These are phyloP conservation scores for Mucor velutinosus DNA, from an alignment of 371 early-diverging fungal genomes.

Conservation along the genomic window DNA sequence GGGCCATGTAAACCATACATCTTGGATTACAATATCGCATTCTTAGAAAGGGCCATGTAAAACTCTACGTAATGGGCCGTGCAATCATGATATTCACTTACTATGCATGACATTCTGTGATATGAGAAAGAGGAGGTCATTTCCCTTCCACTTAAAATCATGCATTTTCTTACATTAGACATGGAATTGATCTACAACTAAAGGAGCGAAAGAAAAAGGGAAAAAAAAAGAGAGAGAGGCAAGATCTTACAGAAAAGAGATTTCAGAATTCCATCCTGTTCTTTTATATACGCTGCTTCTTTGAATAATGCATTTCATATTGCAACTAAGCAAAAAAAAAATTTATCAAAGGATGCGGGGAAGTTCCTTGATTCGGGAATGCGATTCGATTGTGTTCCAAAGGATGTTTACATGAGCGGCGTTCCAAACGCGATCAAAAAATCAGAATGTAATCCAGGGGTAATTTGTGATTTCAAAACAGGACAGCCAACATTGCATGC, in stretches of 20 bases:
- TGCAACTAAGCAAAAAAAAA: neutral
- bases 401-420: conserved; percentile 3
- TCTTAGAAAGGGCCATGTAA: conserved; percentile 7
- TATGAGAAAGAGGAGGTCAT: neutral
- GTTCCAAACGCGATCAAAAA: neutral
- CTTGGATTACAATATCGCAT: neutral
- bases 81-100: neutral
- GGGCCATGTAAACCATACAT: neutral
- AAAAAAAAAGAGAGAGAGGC: neutral
- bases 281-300: neutral
- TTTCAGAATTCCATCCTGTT: neutral
- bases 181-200: neutral
- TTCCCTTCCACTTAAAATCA: neutral
- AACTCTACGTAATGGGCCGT: conserved; percentile 2
- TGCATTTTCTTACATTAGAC: neutral
- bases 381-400: conserved; percentile 4
- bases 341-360: conserved; percentile 7
- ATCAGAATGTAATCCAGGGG: neutral
- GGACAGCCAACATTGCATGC: neutral
- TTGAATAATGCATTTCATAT: neutral
- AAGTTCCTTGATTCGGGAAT: conserved; percentile 9
- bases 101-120: neutral
- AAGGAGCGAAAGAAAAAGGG: neutral
- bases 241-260: neutral
- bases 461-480: neutral